Conservation (phyloP, 352 stramenopile genomes). For the Porosira glacialis region DNA sequence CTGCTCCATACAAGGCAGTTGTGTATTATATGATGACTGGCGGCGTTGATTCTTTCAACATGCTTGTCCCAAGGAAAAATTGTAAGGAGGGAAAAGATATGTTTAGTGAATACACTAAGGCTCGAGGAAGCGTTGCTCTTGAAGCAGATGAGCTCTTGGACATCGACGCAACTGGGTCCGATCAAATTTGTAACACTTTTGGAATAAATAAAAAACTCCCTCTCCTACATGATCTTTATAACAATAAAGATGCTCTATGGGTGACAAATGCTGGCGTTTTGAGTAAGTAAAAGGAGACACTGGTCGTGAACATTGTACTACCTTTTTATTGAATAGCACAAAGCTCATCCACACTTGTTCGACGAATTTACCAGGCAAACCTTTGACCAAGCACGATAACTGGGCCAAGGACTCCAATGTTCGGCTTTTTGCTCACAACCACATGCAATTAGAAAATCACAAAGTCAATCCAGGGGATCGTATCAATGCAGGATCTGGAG, state of each 20-base stretch:
- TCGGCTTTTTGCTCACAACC: constrained; percentile 57
- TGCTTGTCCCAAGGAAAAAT: neutral
- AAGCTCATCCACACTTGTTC: neutral
- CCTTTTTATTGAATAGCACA: neutral
- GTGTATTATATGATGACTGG: constrained; percentile 65
- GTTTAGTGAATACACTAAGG: constrained; percentile 1
- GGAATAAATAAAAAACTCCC: constrained; percentile 51
- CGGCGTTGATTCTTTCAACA: constrained; percentile 44
- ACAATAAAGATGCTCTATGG: constrained; percentile 38
- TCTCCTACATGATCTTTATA: constrained; percentile 49
- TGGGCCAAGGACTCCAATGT: constrained; percentile 27
- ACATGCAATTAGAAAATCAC: constrained; percentile 7
- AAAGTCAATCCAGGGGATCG: neutral
- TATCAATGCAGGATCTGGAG: neutral
- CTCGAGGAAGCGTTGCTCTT: constrained; percentile 2
- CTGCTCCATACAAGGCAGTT: constrained; percentile 66
- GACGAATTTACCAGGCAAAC: neutral
- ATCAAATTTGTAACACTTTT: constrained; percentile 60
- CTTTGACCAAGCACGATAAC: constrained; percentile 27
- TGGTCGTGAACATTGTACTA: too few relatives aligned
- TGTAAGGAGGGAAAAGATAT: neutral
- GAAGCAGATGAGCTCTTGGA: neutral
- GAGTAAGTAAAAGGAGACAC: too few relatives aligned
- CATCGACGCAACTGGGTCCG: neutral
- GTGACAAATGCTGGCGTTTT: constrained; percentile 52